phyloP scores from a whole-genome alignment of 2,329 filamentous ascomycete species.

The Elsinoe necatrix region DNA sequence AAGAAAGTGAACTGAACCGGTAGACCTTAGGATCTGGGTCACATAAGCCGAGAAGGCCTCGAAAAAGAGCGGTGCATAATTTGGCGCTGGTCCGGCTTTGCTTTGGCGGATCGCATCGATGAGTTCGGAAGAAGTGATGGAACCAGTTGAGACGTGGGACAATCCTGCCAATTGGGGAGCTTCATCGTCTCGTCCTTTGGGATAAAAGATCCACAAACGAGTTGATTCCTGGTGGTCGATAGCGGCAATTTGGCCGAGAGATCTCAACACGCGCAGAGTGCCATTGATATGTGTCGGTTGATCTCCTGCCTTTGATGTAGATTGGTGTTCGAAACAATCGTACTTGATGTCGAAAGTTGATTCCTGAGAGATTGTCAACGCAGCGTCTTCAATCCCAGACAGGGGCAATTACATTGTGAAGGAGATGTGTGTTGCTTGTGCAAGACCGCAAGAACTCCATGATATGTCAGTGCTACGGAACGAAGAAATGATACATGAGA shows the following conservation, averaged over 20 bases:
- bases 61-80: not conserved
- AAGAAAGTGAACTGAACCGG: not conserved
- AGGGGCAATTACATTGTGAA: not conserved
- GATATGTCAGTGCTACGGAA: constrained; percentile 1
- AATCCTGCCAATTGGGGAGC: not conserved
- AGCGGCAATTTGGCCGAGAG: not conserved
- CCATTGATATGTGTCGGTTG: not conserved
- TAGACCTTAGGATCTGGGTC: not conserved
- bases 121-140: not conserved
- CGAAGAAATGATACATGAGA: constrained; percentile 13
- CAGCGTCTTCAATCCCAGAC: not conserved
- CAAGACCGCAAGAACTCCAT: constrained; percentile 15
- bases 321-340: not conserved
- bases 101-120: not conserved
- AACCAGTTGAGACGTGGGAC: not conserved
- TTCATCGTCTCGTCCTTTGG: not conserved
- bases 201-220: constrained; percentile 2
- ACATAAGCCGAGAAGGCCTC: constrained; percentile 10
- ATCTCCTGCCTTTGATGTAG: not conserved
- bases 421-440: constrained; percentile 5
- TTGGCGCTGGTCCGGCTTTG: not conserved
- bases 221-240: not conserved
- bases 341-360: not conserved
- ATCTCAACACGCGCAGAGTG: not conserved
- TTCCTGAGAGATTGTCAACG: not conserved